phyloP scores from a whole-genome alignment of 108 stramenopile species.

The Skeletonema potamos region DNA sequence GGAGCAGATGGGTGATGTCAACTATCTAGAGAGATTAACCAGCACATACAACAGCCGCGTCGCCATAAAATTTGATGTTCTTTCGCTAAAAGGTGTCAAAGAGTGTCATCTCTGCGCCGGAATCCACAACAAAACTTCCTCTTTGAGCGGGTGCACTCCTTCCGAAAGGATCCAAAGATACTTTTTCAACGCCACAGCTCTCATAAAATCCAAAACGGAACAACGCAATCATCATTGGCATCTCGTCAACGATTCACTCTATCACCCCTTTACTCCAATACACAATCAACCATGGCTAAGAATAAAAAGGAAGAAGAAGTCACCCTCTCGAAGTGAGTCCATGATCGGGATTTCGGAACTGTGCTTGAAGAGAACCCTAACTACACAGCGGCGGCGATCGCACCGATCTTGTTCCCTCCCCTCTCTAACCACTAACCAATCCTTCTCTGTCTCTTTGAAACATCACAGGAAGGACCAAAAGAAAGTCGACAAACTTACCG shows the following conservation, averaged over 20 bases:
- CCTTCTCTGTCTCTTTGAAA: background rate
- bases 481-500: constrained; percentile 78
- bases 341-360: constrained; percentile 1
- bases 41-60: background rate
- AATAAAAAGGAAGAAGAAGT: constrained; percentile 60
- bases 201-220: constrained; percentile 11
- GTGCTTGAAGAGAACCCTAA: background rate
- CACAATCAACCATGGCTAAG: constrained; percentile 37
- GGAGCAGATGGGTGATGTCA: too few relatives aligned
- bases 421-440: background rate
- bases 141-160: background rate
- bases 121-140: background rate
- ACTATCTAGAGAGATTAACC: too few relatives aligned
- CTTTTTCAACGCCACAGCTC: background rate
- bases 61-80: background rate
- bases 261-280: background rate
- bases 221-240: background rate
- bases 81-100: background rate
- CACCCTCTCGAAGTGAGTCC: constrained; percentile 60
- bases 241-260: background rate
- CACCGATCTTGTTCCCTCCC: constrained; percentile 1
- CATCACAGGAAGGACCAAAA: constrained; percentile 77
- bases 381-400: background rate
- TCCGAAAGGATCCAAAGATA: background rate
- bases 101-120: background rate